Base-by-base conservation (phyloP, 208 protist species). In the Leishmania tropica region DNA sequence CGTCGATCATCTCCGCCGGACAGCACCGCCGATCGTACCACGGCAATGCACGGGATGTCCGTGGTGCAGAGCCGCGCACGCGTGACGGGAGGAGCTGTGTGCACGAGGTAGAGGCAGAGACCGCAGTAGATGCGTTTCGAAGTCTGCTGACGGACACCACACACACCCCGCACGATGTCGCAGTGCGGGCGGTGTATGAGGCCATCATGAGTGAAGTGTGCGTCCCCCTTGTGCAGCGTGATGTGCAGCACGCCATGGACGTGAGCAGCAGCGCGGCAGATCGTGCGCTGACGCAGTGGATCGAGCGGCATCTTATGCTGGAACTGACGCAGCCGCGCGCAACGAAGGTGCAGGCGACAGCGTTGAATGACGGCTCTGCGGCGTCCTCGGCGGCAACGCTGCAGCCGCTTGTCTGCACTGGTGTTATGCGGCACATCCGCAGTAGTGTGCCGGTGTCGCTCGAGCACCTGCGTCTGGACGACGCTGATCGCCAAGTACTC, bases 141-240 rank as follows among this genome's bases (percentile, higher is more conserved):
- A 88, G 85, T 62, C 70, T 88, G 3, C 51, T 88, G 60, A 76
- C 79, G 3, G 70, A 80, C 67, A 78, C 78, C 10, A 88, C 85
- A 11, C 85, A 85, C 81, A 88, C 85, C 3, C 64, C 77, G 3
- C 76, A 51, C 74, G 87, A 94, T 62, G 58, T 56, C 2, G 76
- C 75, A 5, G 86, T 93, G 84, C 92, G 90, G 21, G 53, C 62
- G 2, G 77, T 83, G 1, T 95, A 93, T 62, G 89, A 95, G 37
- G 75, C 78, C 28, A 53, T 90, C 19, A 88, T 87, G 77, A 17
- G 21, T 15, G 80, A 80, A 1, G 80, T 89, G 17, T 92, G 87
- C 80, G 37, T 42, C 0, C 73, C 51, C 42, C 48, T 88, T 19
- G 84, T 88, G 42, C 51, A 74, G 31, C 48, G 58, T 21, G 85